Conservation (phyloP, 1,284 basidiomycete species). For the Xerocomus nothofagi region DNA sequence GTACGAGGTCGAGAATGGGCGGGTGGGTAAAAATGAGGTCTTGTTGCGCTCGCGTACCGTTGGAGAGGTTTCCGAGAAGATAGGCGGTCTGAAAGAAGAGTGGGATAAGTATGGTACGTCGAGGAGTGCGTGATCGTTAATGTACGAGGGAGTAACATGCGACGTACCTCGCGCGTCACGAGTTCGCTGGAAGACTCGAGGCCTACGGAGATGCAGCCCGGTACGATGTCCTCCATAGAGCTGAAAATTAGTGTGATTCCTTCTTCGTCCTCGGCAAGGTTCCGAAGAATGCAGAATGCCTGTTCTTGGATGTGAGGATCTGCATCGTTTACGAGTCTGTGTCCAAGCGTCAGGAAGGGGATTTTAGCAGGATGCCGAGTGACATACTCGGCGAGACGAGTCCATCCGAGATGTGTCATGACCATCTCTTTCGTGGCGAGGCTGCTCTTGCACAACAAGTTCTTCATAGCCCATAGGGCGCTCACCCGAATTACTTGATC, state of each 20-base stretch:
- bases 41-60: conserved; percentile 50
- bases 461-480: conserved; percentile 82
- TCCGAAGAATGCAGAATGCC: conserved; percentile 59
- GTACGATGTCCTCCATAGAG: conserved; percentile 48
- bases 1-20: conserved; percentile 51
- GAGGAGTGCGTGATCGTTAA: not conserved
- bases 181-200: conserved; percentile 51
- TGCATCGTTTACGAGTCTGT: conserved; percentile 50
- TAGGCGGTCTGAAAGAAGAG: conserved; percentile 47
- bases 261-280: conserved; percentile 60
- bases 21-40: conserved; percentile 49
- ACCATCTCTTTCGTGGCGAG: conserved; percentile 60
- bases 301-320: conserved; percentile 64
- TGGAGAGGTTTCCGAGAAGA: conserved; percentile 64
- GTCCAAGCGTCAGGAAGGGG: not conserved
- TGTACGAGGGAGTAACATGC: not conserved
- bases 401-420: conserved; percentile 68
- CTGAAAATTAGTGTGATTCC: conserved; percentile 60
- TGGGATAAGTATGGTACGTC: too few relatives aligned
- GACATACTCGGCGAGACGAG: conserved; percentile 49
- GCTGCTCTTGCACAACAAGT: conserved; percentile 64
- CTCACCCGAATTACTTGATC: conserved; percentile 64
- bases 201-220: conserved; percentile 45
- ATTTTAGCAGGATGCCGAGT: not conserved
- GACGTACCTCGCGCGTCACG: conserved; percentile 51